phyloP scores from a whole-genome alignment of 805 yeast species.

The Starmerella geochares region DNA sequence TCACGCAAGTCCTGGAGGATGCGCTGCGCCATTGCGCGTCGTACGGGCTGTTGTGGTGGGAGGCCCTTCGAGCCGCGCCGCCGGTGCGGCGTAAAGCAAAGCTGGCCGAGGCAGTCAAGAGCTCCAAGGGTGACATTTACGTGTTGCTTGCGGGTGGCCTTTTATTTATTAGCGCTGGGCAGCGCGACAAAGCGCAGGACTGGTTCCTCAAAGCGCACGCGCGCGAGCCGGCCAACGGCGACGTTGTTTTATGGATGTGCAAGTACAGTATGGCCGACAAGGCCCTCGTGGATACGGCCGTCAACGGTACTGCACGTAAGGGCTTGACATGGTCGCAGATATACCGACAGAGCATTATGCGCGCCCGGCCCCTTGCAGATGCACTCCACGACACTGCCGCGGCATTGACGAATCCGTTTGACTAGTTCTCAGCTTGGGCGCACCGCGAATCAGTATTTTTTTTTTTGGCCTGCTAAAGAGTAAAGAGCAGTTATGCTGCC shows the following conservation, averaged over 20 bases:
- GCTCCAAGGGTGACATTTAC: conserved; percentile 49
- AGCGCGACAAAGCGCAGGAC: conserved; percentile 49
- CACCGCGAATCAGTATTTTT: not conserved
- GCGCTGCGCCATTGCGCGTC: conserved; percentile 51
- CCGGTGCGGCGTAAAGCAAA: conserved; percentile 44
- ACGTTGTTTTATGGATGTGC: conserved; percentile 60
- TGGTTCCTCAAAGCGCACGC: conserved; percentile 66
- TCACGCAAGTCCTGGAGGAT: conserved; percentile 38
- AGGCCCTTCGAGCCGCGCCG: conserved; percentile 39
- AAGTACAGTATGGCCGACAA: conserved; percentile 36
- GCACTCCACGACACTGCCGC: not conserved
- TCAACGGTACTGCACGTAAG: not conserved
- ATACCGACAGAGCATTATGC: not conserved
- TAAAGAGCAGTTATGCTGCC: too few relatives aligned
- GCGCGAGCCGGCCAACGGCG: conserved; percentile 56
- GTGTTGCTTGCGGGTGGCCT: conserved; percentile 57
- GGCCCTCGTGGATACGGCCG: not conserved
- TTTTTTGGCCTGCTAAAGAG: too few relatives aligned
- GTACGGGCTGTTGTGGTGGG: conserved; percentile 57
- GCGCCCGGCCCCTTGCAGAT: not conserved
- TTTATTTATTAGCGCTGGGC: conserved; percentile 57
- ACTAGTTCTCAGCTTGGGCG: not conserved
- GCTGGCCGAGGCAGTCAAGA: conserved; percentile 61
- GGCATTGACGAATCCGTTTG: not conserved
- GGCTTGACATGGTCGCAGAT: not conserved